Base-by-base conservation (phyloP, 768 basidiomycete genomes). In the Rhizopogon vinicolor region DNA sequence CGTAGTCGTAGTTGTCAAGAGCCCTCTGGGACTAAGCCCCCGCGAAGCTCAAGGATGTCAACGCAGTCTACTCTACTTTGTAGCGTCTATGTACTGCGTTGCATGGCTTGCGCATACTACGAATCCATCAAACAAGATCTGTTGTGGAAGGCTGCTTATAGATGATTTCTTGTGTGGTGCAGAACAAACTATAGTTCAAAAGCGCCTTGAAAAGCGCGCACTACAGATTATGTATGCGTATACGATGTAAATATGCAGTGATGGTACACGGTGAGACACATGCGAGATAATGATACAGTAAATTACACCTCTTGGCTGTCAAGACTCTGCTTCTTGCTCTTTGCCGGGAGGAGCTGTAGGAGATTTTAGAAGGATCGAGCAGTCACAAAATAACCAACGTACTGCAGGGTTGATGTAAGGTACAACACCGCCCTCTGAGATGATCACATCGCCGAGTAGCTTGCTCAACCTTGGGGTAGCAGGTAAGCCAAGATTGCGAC, bases 351-450 rank as follows among this genome's bases (percentile, higher is more conserved):
- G 37, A 69, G 68, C 68, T 69, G 12, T 25, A 25, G 8, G 19
- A 14, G 7, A 33, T 28, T 28, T 55, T 4, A 10, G 58, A 52
- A 61, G 41, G 10, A n/a, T 37, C 1, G 3, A 37, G 16, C 6
- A 18, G 29, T 35, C 19, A 28, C 3, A 19, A 9, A 37, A 25
- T 3, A 16, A 31, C 2, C 4, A 19, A 55, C 66, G 44, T 58
- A 80, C 78, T 56, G 83, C 85, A 48, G 82, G 75, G 64, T 83
- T 79, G 68, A 96, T 96, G 68, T 82, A 82, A 56, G 91, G 91
- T 18, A 93, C 87, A 55, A 93, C 91, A 80, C 94, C 94, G 74
- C 94, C 94, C 71, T 96, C 92, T 35, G 92, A 93, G 76, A 96
- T 95, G 72, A 93, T 85, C 60, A 96, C 94, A 61, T 86, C 77